Percentiles rank a stretch among this genome's conserved stretches.
These are phyloP conservation scores for Clonostachys solani DNA, from an alignment of 2,329 filamentous ascomycete species.

Conservation along the genomic window DNA sequence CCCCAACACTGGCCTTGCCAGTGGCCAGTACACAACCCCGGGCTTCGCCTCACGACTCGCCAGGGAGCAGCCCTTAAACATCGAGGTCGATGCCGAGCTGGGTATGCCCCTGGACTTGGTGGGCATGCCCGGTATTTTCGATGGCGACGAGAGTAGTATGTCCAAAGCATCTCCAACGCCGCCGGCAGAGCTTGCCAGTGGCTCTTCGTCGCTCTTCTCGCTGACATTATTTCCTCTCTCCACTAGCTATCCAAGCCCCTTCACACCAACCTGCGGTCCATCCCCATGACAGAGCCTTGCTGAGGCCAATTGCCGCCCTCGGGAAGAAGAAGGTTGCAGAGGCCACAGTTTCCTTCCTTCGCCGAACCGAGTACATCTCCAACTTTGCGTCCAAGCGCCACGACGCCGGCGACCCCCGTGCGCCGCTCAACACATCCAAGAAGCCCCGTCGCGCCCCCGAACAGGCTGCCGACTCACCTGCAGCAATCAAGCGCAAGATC, in stretches of 20 bases:
- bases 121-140: constrained; percentile 90
- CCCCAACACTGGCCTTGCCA: constrained; percentile 84
- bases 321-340: constrained; percentile 78
- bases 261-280: constrained; percentile 68
- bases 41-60: constrained; percentile 86
- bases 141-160: constrained; percentile 90
- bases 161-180: background rate
- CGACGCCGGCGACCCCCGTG: constrained; percentile 35
- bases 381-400: constrained; percentile 47
- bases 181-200: background rate
- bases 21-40: constrained; percentile 84
- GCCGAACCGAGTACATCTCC: constrained; percentile 93
- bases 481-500: constrained; percentile 65
- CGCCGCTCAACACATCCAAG: constrained; percentile 21
- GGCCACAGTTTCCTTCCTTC: constrained; percentile 84
- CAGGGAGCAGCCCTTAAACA: constrained; percentile 88
- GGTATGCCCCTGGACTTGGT: constrained; percentile 97
- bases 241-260: constrained; percentile 81
- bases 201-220: background rate
- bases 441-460: constrained; percentile 47
- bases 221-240: constrained; percentile 3
- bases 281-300: constrained; percentile 77
- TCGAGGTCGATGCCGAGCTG: constrained; percentile 95
- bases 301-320: constrained; percentile 78
- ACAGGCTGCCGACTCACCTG: constrained; percentile 56